Base-by-base conservation (phyloP, 179 eudicot genomes). In the Carnegiea gigantea region DNA sequence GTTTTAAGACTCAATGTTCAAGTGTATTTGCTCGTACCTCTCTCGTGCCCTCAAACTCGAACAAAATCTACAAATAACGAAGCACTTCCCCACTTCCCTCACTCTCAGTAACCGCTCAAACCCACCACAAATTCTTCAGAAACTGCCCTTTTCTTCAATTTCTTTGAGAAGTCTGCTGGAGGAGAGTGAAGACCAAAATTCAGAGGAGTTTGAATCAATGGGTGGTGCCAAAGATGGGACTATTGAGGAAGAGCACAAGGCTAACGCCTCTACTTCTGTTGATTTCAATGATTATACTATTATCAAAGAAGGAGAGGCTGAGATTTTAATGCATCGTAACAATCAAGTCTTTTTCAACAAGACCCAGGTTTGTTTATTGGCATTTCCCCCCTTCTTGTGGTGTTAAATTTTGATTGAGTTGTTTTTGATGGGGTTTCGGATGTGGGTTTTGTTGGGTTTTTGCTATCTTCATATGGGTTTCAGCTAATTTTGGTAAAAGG, bases 291-390 rank as follows among this genome's bases (percentile, higher is more conserved):
- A 97, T 78, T 95, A 82, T 80, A 82, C 82, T 10, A 83, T 95
- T n/a, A 86, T 97, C 79, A 97, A 91, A 84, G 98, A 97, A 85
- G 99, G 99, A 3, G 99, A 97, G 76, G 98, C 99, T 78, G 99
- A 97, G 91, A 95, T 97, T 90, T 89, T 97, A 73, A 92, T 95
- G 98, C 98, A 90, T 84, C 86, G 87, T n/a, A 88, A 92, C 30
- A 95, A 95, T 73, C 87, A 91, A 92, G 99, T 97, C 84, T 97
- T 97, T 71, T 97, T 85, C 88, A 97, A 97, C 81, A 94, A 92
- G 83, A 80, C 99, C 82, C 99, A 96, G 99, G 99, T 96, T 82
- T 68, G 77, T 15, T 30, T 60, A 49, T 62, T 24, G 13, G 9
- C 3, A 23, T 62, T n/a, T 14, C 9, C 5, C 14, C 26, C 26